Evolutionary conservation across 257 asterid genomes (phyloP).

Genomic region (Solanum dulcamara): DNA sequence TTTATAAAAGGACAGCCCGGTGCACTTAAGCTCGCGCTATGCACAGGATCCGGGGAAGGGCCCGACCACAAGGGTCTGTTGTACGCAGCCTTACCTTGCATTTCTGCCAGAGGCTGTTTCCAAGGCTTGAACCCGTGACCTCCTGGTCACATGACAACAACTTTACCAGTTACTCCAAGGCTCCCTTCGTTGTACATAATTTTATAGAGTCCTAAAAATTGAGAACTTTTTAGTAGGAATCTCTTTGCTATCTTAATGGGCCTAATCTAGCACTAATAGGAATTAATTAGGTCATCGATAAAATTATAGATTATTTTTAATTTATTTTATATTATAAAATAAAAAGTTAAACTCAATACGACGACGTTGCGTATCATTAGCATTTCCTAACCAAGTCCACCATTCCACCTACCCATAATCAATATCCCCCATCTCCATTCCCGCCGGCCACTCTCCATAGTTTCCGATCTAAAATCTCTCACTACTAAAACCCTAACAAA

Average conservation of each 20-base stretch:
- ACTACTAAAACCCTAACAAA: not conserved
- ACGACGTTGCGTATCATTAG: not conserved
- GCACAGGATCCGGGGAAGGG: too few relatives aligned
- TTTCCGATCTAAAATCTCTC: not conserved
- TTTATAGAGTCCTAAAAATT: too few relatives aligned
- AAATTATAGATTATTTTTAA: not conserved
- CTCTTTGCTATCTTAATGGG: not conserved
- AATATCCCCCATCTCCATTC: not conserved
- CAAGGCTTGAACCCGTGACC: too few relatives aligned
- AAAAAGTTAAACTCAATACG: not conserved
- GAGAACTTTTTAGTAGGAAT: not conserved
- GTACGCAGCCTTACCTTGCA: too few relatives aligned
- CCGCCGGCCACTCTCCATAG: not conserved
- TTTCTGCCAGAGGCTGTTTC: too few relatives aligned
- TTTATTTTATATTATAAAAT: too few relatives aligned
- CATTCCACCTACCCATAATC: not conserved
- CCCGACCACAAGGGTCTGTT: too few relatives aligned
- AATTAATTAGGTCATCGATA: not conserved
- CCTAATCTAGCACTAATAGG: not conserved
- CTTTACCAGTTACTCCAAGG: too few relatives aligned
- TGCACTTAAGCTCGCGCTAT: too few relatives aligned
- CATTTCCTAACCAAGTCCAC: not conserved
- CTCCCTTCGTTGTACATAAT: too few relatives aligned
- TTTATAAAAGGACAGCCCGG: too few relatives aligned
- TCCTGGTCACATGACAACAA: too few relatives aligned